Evolutionary conservation across 2,329 filamentous ascomycete species (phyloP).

Genomic region (Diaporthe capsici): DNA sequence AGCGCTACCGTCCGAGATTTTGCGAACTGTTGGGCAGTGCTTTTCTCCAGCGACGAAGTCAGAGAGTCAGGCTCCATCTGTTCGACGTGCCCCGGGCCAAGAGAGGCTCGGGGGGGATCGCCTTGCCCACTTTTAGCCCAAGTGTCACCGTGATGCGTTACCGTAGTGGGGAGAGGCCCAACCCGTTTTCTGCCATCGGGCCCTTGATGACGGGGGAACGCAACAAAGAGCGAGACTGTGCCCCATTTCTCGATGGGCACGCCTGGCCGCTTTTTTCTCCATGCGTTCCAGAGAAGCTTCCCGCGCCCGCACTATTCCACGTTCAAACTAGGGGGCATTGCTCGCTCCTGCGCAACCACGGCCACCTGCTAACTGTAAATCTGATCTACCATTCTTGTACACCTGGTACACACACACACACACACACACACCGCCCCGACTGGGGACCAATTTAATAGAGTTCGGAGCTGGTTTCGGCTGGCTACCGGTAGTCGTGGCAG

Average conservation of each 20-base stretch:
- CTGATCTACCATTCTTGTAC: constrained; percentile 21
- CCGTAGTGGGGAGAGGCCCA: constrained; percentile 15
- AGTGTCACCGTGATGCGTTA: constrained; percentile 22
- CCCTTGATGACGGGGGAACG: not conserved
- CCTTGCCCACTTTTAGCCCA: constrained; percentile 29
- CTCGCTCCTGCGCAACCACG: not conserved
- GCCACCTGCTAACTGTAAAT: constrained; percentile 3
- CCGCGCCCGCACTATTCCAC: constrained; percentile 5
- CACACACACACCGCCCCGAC: constrained; percentile 18
- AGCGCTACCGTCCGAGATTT: not conserved
- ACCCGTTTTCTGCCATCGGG: constrained; percentile 14
- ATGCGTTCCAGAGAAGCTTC: constrained; percentile 15
- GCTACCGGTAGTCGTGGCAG: constrained; percentile 25
- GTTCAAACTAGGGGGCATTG: constrained; percentile 12
- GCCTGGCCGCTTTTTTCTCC: no score
- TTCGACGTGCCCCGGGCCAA: not conserved
- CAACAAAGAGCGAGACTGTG: not conserved
- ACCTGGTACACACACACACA: constrained; percentile 14
- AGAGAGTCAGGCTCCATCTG: constrained; percentile 3
- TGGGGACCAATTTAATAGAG: constrained; percentile 27
- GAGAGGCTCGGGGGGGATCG: not conserved
- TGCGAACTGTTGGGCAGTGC: constrained; percentile 4
- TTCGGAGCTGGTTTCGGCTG: constrained; percentile 26
- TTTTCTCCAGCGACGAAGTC: not conserved
- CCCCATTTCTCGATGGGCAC: not conserved